Conservation (phyloP, 2,329 filamentous ascomycete species). For the Aspergillus glaucus region DNA sequence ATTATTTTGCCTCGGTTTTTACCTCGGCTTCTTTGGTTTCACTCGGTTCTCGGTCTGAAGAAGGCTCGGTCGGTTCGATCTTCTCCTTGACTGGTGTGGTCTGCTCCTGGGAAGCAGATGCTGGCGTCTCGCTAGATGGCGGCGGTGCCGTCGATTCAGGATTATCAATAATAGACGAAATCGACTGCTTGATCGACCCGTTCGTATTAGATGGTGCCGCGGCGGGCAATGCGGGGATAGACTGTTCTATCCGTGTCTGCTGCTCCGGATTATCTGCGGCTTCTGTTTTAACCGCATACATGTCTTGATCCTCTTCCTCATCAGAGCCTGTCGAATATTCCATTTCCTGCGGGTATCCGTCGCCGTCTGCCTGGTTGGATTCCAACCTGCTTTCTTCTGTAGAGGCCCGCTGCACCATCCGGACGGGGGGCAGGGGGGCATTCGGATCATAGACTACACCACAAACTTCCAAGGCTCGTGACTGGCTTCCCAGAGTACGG, state of each 20-base stretch:
- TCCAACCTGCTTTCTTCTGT: constrained; percentile 30
- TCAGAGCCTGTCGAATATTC: constrained; percentile 27
- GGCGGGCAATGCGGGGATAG: constrained; percentile 4
- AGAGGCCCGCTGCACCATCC: constrained; percentile 26
- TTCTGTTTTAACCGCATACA: constrained; percentile 27
- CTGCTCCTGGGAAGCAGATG: constrained; percentile 12
- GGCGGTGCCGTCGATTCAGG: constrained; percentile 20
- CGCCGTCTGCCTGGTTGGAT: constrained; percentile 22
- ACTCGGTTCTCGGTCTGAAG: constrained; percentile 1
- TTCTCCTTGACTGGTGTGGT: constrained; percentile 1
- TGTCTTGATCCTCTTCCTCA: constrained; percentile 19
- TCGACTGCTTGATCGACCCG: constrained; percentile 32
- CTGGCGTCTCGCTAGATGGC: constrained; percentile 14
- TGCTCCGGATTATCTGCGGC: constrained; percentile 15
- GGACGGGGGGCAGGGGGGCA: constrained; percentile 29
- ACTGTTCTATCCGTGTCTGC: constrained; percentile 11
- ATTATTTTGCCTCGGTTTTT: constrained; percentile 10
- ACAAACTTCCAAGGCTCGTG: constrained; percentile 34
- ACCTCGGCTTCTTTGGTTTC: constrained; percentile 17
- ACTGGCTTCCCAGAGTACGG: constrained; percentile 34
- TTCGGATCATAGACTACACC: constrained; percentile 34
- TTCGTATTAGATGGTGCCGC: constrained; percentile 9
- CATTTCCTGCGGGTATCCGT: constrained; percentile 24
- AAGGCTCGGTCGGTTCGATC: too few species aligned
- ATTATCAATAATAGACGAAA: constrained; percentile 35